These are phyloP conservation scores for Debaryomyces fabryi DNA, from an alignment of 1,139 yeast genomes.

Conservation along the genomic window DNA sequence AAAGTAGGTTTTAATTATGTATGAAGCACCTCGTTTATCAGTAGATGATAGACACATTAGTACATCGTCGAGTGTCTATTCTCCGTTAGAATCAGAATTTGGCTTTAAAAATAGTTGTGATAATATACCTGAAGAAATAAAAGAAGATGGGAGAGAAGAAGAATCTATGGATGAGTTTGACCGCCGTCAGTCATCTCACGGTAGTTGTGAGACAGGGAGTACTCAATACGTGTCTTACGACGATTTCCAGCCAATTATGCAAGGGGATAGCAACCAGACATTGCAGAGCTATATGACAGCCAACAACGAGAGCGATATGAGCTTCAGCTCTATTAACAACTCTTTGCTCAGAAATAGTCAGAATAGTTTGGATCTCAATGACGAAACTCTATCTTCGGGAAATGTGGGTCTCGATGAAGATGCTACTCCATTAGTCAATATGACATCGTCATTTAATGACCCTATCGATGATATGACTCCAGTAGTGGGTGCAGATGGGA, in stretches of 20 bases:
- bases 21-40: slow-evolving; percentile 9
- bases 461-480: slow-evolving; percentile 12
- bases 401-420: slow-evolving; percentile 8
- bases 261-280: slow-evolving; percentile 29
- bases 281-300: slow-evolving; percentile 33
- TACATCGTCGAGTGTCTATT: slow-evolving; percentile 38
- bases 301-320: slow-evolving; percentile 19
- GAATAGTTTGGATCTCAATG: slow-evolving; percentile 13
- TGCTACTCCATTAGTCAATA: slow-evolving; percentile 10
- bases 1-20: slow-evolving; percentile 5
- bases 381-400: slow-evolving; percentile 8
- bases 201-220: slow-evolving; percentile 9
- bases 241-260: slow-evolving; percentile 9
- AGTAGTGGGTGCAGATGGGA: slow-evolving; percentile 8
- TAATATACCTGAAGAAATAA: slow-evolving; percentile 18
- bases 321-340: slow-evolving; percentile 39
- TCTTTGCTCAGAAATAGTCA: slow-evolving; percentile 28
- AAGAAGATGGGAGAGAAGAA: slow-evolving; percentile 16
- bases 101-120: slow-evolving; percentile 14
- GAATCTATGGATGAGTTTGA: neutral
- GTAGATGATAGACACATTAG: slow-evolving; percentile 23
- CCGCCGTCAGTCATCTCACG: neutral
- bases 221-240: slow-evolving; percentile 7
- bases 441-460: slow-evolving; percentile 6
- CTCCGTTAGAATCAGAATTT: slow-evolving; percentile 26